Evolutionary conservation across 306 rosid genomes (phyloP).

Genomic region (Mucuna pruriens): DNA sequence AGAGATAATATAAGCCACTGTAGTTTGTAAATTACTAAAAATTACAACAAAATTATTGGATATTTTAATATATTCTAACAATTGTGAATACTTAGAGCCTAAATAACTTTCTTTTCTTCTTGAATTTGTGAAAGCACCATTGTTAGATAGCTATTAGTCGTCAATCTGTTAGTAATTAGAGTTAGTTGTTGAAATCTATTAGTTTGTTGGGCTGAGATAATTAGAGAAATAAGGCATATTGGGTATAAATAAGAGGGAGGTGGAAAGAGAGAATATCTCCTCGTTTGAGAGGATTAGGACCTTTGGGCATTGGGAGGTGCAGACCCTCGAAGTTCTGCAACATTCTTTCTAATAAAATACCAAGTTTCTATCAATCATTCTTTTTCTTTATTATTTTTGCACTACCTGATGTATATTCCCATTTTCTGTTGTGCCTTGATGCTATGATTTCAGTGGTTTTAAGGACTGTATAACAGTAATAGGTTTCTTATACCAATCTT

Average conservation of each 20-base stretch:
- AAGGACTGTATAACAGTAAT: neutral
- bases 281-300: too few species aligned
- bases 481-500: constrained; percentile 12
- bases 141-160: too few species aligned
- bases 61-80: neutral
- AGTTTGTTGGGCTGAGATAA: too few species aligned
- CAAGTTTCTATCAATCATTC: too few species aligned
- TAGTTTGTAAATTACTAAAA: neutral
- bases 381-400: neutral
- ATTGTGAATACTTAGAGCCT: neutral
- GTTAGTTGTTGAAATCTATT: too few species aligned
- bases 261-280: too few species aligned
- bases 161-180: too few species aligned
- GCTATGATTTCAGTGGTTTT: neutral
- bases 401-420: neutral
- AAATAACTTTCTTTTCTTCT: neutral
- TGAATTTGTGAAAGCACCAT: neutral
- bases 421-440: neutral
- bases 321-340: too few species aligned
- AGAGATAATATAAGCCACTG: neutral
- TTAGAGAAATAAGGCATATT: too few species aligned
- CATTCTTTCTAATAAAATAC: too few species aligned
- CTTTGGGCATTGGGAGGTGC: too few species aligned
- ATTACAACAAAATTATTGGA: neutral
- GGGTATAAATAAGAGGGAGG: too few species aligned